Base-by-base conservation (phyloP, 1,139 yeast genomes). In the Geotrichum siamense region DNA sequence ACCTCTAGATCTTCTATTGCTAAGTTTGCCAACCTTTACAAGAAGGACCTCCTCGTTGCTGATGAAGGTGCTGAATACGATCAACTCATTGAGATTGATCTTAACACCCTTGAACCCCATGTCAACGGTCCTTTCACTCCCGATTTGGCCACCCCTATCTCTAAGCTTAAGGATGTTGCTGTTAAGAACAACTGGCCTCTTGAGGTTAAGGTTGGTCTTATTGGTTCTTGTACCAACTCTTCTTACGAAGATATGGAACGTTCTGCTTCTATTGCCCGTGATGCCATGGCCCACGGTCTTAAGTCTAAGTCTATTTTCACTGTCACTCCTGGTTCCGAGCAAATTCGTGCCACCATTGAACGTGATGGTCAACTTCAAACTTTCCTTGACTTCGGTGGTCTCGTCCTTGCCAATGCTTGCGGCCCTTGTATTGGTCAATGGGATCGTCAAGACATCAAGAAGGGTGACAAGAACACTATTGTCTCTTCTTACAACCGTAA, bases 361-460 rank as follows among this genome's bases (percentile, higher is more conserved):
- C 83, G 97, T 73, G 98, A 91, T 67, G 97, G 97, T 62, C 89
- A 82, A 72, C 76, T 89, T 61, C 72, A 82, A 63, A 82, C 89
- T 59, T 87, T 91, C 71, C 79, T 81, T 68, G 93, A 85, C 63
- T 83, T 82, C 58, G 97, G 97, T 62, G 97, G 95, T 72, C 75
- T 82, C 53, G 96, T 91, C 52, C 76, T 91, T 69, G 97, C 98
- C 56, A 91, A 91, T 68, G 98, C 98, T 53, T 89, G 98, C 78
- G 98, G 98, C 69, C 98, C 98, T 69, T 89, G 98, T 79, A 91
- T 91, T 65, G 98, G 98, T 68, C 98, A 91, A 78, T 91, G 98
- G 98, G 97, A 91, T 68, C 85, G 98, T 76, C 87, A 78, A 65
- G 97, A 91, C 68, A 78, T 89, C 68, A 78, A 84, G 76, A 91